phyloP scores from a whole-genome alignment of 345 rosid genomes.

The Populus tremula region DNA sequence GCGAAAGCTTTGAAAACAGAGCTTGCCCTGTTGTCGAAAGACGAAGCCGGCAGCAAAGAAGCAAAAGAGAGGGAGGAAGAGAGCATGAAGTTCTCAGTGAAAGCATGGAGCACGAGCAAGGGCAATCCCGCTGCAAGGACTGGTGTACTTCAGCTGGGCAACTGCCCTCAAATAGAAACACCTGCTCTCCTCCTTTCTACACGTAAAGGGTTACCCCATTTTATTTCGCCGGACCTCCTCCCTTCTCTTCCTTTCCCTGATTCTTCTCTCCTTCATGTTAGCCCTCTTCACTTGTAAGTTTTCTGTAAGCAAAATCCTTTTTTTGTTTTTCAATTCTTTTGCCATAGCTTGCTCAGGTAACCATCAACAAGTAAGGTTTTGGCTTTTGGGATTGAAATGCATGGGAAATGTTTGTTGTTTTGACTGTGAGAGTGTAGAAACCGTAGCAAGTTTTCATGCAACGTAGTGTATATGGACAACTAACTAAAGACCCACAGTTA shows the following conservation, averaged over 20 bases:
- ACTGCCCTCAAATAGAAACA: slow-evolving; percentile 48
- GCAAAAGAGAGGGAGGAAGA: too few relatives aligned
- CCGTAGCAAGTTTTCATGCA: not conserved
- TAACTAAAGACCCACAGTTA: too few relatives aligned
- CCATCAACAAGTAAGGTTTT: not conserved
- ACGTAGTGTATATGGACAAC: too few relatives aligned
- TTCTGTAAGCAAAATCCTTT: not conserved
- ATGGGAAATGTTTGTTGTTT: slow-evolving; percentile 1
- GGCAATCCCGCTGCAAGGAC: slow-evolving; percentile 51
- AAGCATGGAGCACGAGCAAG: slow-evolving; percentile 47
- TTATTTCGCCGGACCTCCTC: slow-evolving; percentile 71
- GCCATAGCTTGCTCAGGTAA: not conserved
- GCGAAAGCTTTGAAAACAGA: too few relatives aligned
- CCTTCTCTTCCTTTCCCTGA: slow-evolving; percentile 59
- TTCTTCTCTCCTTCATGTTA: slow-evolving; percentile 56
- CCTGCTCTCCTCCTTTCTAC: slow-evolving; percentile 70
- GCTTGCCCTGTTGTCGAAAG: too few relatives aligned
- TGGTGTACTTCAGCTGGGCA: slow-evolving; percentile 47
- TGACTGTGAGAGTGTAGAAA: not conserved
- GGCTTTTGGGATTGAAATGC: not conserved
- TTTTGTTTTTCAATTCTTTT: not conserved
- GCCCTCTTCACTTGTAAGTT: slow-evolving; percentile 78
- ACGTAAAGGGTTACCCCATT: slow-evolving; percentile 62
- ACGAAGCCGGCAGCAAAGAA: too few relatives aligned
- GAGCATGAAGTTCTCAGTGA: slow-evolving; percentile 53